phyloP scores from a whole-genome alignment of 331 rosid genomes.

The Pyracantha coccinea region DNA sequence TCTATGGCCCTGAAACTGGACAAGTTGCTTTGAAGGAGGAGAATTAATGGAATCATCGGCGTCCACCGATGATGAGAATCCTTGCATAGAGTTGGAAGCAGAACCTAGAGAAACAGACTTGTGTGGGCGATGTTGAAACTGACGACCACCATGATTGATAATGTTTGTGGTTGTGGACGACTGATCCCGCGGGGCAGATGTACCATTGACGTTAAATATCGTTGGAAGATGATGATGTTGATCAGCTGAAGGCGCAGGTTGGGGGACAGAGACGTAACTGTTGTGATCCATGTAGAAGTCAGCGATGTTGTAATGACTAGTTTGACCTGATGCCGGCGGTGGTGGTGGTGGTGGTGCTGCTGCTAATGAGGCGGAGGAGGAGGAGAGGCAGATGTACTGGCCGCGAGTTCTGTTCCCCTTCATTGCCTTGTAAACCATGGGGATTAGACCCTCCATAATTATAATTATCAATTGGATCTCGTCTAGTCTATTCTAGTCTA shows the following conservation, averaged over 20 bases:
- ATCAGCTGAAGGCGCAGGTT: neutral
- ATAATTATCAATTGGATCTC: neutral
- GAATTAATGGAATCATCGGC: neutral
- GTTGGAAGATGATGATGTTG: neutral
- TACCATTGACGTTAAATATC: neutral
- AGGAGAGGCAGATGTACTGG: slow-evolving; percentile 10
- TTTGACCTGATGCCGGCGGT: neutral
- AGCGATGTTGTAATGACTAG: slow-evolving; percentile 6
- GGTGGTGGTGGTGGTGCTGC: neutral
- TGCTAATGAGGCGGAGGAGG: neutral
- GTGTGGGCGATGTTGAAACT: slow-evolving; percentile 12
- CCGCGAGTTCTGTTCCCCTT: slow-evolving; percentile 16
- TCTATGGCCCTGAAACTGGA: slow-evolving; percentile 18
- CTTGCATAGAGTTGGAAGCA: neutral
- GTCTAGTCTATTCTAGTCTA: neutral
- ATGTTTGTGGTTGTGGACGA: neutral
- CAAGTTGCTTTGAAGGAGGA: slow-evolving; percentile 7
- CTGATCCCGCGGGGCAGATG: neutral
- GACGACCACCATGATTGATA: neutral
- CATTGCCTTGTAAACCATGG: slow-evolving; percentile 31
- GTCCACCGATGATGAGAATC: neutral
- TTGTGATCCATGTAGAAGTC: slow-evolving; percentile 12
- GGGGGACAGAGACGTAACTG: neutral
- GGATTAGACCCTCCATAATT: slow-evolving; percentile 37
- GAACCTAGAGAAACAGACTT: slow-evolving; percentile 12